phyloP scores from a whole-genome alignment of 1,284 basidiomycete species.

The Fereydounia khargensis region DNA sequence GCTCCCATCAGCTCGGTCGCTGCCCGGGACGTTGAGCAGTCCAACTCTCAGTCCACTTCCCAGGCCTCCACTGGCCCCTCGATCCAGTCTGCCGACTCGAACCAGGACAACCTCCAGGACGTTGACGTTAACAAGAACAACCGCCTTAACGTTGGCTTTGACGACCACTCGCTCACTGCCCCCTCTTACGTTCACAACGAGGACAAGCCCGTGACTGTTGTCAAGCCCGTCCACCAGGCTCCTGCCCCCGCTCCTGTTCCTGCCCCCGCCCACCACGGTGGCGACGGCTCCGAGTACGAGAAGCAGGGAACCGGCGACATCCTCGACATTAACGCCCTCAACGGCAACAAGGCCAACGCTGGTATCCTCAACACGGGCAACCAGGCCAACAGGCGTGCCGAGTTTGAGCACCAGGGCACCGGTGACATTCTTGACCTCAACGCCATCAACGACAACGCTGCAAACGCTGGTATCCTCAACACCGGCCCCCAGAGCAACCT shows the following conservation, averaged over 20 bases:
- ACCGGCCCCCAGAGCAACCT: too few relatives aligned
- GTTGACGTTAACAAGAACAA: constrained; percentile 9
- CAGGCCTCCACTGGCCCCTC: constrained; percentile 10
- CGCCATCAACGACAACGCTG: too few relatives aligned
- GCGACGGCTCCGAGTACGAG: neutral
- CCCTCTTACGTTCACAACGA: too few relatives aligned
- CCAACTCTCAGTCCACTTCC: constrained; percentile 8
- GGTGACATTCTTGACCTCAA: too few relatives aligned
- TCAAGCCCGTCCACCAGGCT: too few relatives aligned
- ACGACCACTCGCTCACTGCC: constrained; percentile 7
- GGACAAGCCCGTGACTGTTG: too few relatives aligned
- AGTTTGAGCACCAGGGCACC: too few relatives aligned
- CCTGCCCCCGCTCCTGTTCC: neutral
- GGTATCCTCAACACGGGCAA: too few relatives aligned
- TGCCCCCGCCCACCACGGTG: neutral
- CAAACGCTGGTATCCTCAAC: too few relatives aligned
- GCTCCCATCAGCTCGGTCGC: constrained; percentile 11
- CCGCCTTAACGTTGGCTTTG: too few relatives aligned
- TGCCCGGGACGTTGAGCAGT: constrained; percentile 9
- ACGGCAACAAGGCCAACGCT: neutral
- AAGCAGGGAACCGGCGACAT: neutral
- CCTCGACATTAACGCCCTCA: neutral
- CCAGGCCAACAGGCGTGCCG: too few relatives aligned
- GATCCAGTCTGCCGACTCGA: constrained; percentile 4
- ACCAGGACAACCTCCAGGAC: constrained; percentile 13